Percentiles rank a stretch among this genome's conserved stretches.
phyloP scores from a whole-genome alignment of 108 stramenopile genomes.

The Asterionellopsis glacialis region DNA sequence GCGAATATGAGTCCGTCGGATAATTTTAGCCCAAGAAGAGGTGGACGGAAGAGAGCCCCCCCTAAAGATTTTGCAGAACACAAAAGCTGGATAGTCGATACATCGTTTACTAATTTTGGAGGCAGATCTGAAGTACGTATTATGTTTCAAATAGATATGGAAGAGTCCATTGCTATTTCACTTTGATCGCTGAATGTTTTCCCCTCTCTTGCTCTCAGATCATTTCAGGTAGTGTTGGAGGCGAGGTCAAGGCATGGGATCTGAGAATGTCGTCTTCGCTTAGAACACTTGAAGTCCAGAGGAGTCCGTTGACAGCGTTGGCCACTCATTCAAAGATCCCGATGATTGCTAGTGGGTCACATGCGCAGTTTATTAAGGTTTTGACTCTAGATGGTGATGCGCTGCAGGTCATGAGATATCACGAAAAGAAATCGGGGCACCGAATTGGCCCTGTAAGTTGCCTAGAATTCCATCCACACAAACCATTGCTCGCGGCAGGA shows the following conservation, averaged over 20 bases:
- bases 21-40: background rate
- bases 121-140: slow-evolving; percentile 46
- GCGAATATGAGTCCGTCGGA: slow-evolving; percentile 1
- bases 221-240: slow-evolving; percentile 80
- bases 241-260: slow-evolving; percentile 91
- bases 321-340: slow-evolving; percentile 88
- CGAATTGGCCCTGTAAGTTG: slow-evolving; percentile 91
- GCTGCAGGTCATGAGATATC: slow-evolving; percentile 86
- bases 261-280: slow-evolving; percentile 62
- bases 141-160: background rate
- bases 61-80: slow-evolving; percentile 54
- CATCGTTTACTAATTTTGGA: slow-evolving; percentile 64
- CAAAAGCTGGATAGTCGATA: slow-evolving; percentile 79
- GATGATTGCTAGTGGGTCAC: slow-evolving; percentile 86
- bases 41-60: slow-evolving; percentile 4
- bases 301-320: slow-evolving; percentile 90
- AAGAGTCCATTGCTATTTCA: background rate
- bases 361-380: slow-evolving; percentile 93
- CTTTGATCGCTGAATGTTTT: background rate
- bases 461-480: slow-evolving; percentile 91
- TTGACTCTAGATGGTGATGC: slow-evolving; percentile 82
- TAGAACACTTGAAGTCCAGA: slow-evolving; percentile 75
- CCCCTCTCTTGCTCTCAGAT: slow-evolving; percentile 32
- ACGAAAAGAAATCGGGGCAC: slow-evolving; percentile 88
- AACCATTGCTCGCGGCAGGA: slow-evolving; percentile 89